Conservation (phyloP, 2,329 filamentous ascomycete genomes). For the Cercospora zeae-maydis region DNA sequence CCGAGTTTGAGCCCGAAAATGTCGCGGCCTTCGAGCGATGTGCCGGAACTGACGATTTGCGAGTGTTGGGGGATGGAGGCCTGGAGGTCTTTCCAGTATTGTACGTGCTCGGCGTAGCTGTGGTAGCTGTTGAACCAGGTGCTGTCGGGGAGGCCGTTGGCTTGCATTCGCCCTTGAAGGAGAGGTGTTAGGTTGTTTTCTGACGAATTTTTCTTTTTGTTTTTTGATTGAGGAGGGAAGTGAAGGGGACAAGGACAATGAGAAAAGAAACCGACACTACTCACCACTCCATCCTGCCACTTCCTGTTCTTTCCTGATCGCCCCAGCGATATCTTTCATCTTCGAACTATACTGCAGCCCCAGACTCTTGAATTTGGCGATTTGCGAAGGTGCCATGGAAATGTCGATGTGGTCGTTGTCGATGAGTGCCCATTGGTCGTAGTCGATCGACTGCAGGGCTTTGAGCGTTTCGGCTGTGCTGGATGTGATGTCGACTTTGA, state of each 20-base stretch:
- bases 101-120: slow-evolving; percentile 51
- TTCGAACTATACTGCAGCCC: slow-evolving; percentile 43
- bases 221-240: too few relatives aligned
- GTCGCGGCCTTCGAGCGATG: slow-evolving; percentile 46
- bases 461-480: background rate
- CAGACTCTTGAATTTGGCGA: slow-evolving; percentile 33
- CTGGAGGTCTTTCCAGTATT: slow-evolving; percentile 49
- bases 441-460: slow-evolving; percentile 37
- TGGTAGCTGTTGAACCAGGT: slow-evolving; percentile 56
- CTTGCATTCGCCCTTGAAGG: slow-evolving; percentile 33
- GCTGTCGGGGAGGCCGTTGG: slow-evolving; percentile 29
- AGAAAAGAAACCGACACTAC: background rate
- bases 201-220: too few relatives aligned
- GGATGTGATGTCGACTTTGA: slow-evolving; percentile 19
- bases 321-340: slow-evolving; percentile 39
- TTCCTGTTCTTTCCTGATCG: slow-evolving; percentile 33
- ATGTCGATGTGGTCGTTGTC: slow-evolving; percentile 33
- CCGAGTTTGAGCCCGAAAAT: slow-evolving; percentile 53
- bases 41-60: slow-evolving; percentile 50
- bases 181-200: too few relatives aligned
- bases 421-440: slow-evolving; percentile 29
- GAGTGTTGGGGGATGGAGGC: slow-evolving; percentile 47
- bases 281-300: background rate
- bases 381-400: slow-evolving; percentile 5
- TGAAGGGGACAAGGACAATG: too few relatives aligned